A percentile compares a stretch with the other conserved stretches of the same genome.
Conservation (phyloP, 1,139 yeast genomes). For the Blastobotrys capitulatus region DNA sequence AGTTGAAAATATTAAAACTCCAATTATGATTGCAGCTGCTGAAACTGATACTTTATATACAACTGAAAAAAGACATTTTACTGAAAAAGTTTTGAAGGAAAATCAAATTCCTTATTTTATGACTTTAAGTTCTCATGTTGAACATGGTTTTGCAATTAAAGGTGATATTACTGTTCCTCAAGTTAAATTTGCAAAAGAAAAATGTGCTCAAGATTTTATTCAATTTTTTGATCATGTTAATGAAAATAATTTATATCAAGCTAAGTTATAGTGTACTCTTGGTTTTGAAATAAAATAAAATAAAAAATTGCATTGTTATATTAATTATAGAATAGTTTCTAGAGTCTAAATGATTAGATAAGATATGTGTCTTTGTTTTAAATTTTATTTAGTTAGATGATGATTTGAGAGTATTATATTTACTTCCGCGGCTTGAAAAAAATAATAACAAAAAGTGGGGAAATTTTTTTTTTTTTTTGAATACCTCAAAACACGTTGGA, state of each 20-base stretch:
- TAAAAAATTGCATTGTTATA: too few species aligned
- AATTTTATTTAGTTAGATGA: too few species aligned
- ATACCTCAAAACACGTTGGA: too few species aligned
- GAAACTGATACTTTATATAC: slow-evolving; percentile 62
- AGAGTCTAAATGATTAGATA: too few species aligned
- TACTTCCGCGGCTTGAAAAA: too few species aligned
- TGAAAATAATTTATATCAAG: not conserved
- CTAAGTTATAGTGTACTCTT: not conserved
- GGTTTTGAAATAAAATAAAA: too few species aligned
- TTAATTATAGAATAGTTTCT: too few species aligned
- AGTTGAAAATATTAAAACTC: slow-evolving; percentile 51
- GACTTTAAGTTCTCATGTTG: slow-evolving; percentile 53
- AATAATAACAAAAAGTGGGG: too few species aligned
- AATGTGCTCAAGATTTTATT: slow-evolving; percentile 55
- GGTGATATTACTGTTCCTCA: slow-evolving; percentile 58
- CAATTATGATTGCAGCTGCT: slow-evolving; percentile 67
- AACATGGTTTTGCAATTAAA: slow-evolving; percentile 73
- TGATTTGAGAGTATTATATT: too few species aligned
- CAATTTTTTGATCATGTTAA: slow-evolving; percentile 40
- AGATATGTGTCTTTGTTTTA: too few species aligned
- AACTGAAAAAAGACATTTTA: slow-evolving; percentile 51
- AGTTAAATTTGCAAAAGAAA: slow-evolving; percentile 64
- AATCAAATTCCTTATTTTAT: slow-evolving; percentile 50
- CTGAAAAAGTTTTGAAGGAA: slow-evolving; percentile 53
- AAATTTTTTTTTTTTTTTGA: too few species aligned